These are phyloP conservation scores for Entamoeba invadens DNA, from an alignment of 208 protist genomes.

Conservation along the genomic window DNA sequence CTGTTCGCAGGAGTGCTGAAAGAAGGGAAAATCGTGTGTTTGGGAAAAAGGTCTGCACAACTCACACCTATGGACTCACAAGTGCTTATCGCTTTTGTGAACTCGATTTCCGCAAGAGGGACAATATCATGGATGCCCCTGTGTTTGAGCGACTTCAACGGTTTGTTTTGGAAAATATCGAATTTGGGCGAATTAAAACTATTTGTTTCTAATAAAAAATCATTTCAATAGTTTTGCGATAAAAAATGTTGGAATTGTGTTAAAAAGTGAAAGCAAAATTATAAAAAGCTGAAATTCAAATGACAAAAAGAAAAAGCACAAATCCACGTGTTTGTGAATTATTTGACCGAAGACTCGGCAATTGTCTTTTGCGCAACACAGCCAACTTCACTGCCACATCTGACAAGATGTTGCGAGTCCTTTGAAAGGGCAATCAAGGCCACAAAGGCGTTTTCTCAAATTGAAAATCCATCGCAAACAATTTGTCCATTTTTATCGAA, in stretches of 20 bases:
- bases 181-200: no score
- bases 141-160: not conserved
- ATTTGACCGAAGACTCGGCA: not conserved
- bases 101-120: not conserved
- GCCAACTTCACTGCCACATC: not conserved
- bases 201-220: no score
- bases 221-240: no score
- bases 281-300: no score
- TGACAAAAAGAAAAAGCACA: not conserved
- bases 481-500: not conserved
- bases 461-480: not conserved
- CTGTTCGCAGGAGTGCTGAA: not conserved
- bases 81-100: not conserved
- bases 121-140: not conserved
- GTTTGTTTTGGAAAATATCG: no score
- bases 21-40: not conserved
- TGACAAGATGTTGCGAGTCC: not conserved
- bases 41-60: not conserved
- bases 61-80: not conserved
- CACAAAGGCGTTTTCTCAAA: not conserved
- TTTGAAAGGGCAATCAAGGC: not conserved
- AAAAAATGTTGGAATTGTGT: no score
- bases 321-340: not conserved
- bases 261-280: no score
- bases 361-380: not conserved